Percentiles rank a stretch among this genome's conserved stretches.
Conservation (phyloP, 2,329 filamentous ascomycete genomes). For the Venturia nashicola region DNA sequence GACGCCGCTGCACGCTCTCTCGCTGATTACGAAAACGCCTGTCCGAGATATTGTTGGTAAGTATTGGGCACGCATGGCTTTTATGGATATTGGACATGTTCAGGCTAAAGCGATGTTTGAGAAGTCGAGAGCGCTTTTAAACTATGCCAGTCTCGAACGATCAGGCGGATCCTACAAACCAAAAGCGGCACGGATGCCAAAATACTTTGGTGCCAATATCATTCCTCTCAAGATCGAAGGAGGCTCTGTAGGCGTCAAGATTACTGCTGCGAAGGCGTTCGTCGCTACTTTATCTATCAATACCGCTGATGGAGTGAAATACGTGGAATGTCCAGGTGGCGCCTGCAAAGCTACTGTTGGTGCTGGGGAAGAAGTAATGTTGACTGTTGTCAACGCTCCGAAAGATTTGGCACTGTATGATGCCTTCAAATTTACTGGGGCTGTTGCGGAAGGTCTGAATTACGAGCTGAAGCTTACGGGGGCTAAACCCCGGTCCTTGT, state of each 20-base stretch:
- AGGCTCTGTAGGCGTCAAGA: constrained; percentile 18
- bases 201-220: constrained; percentile 41
- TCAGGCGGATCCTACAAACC: constrained; percentile 30
- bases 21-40: constrained; percentile 24
- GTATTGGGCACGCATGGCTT: constrained; percentile 44
- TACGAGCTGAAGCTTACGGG: constrained; percentile 16
- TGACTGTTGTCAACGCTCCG: constrained; percentile 39
- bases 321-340: constrained; percentile 14
- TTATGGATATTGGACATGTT: constrained; percentile 36
- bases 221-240: constrained; percentile 28
- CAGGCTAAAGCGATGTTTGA: constrained; percentile 29
- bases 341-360: constrained; percentile 1
- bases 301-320: constrained; percentile 21
- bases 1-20: constrained; percentile 36
- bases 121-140: constrained; percentile 16
- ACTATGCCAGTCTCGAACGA: constrained; percentile 24
- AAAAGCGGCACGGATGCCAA: constrained; percentile 29
- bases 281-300: constrained; percentile 31
- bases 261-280: constrained; percentile 26
- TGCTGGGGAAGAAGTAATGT: constrained; percentile 21
- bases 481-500: constrained; percentile 8
- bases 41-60: constrained; percentile 32
- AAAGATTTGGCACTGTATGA: constrained; percentile 32
- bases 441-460: constrained; percentile 11
- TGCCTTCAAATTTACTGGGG: constrained; percentile 11